Evolutionary conservation across 2,329 filamentous ascomycete genomes (phyloP).

Genomic region (Albifimbria verrucaria): DNA sequence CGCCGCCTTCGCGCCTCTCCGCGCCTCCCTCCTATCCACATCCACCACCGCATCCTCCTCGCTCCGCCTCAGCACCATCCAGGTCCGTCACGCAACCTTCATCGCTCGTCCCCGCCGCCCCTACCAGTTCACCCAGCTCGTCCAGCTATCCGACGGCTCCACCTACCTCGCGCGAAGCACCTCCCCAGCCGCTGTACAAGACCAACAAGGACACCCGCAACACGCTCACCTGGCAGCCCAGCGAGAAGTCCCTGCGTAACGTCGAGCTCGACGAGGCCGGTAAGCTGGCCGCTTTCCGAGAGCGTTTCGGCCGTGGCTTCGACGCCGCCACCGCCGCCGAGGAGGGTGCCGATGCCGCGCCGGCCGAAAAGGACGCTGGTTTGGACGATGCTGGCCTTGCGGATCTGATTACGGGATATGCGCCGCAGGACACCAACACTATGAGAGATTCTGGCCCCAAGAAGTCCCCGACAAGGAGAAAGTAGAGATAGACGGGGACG

Average conservation of each 20-base stretch:
- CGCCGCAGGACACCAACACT: slow-evolving; percentile 29
- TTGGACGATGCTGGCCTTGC: slow-evolving; percentile 25
- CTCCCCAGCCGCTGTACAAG: slow-evolving; percentile 58
- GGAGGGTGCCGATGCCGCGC: slow-evolving; percentile 22
- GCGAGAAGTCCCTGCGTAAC: slow-evolving; percentile 74
- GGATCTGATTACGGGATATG: slow-evolving; percentile 53
- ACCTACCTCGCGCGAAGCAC: slow-evolving; percentile 79
- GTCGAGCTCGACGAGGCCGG: slow-evolving; percentile 95
- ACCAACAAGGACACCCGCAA: slow-evolving; percentile 82
- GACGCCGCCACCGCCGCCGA: slow-evolving; percentile 51
- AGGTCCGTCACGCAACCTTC: slow-evolving; percentile 79
- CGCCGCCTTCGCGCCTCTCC: slow-evolving; percentile 24
- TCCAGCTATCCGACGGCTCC: slow-evolving; percentile 87
- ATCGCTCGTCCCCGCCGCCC: slow-evolving; percentile 85
- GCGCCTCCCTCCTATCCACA: slow-evolving; percentile 23
- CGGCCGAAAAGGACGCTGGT: slow-evolving; percentile 22
- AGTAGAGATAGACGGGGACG: slow-evolving; percentile 26
- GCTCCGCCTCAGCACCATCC: slow-evolving; percentile 38
- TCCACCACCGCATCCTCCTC: slow-evolving; percentile 20
- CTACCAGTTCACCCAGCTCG: slow-evolving; percentile 95
- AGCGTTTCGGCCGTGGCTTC: slow-evolving; percentile 79
- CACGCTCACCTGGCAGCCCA: slow-evolving; percentile 87
- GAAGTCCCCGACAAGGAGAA: slow-evolving; percentile 46
- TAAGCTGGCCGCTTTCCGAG: slow-evolving; percentile 79
- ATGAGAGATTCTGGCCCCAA: slow-evolving; percentile 34